Percentiles rank a stretch among this genome's conserved stretches.
Conservation (phyloP, 768 basidiomycete genomes). For the Naganishia onofrii region DNA sequence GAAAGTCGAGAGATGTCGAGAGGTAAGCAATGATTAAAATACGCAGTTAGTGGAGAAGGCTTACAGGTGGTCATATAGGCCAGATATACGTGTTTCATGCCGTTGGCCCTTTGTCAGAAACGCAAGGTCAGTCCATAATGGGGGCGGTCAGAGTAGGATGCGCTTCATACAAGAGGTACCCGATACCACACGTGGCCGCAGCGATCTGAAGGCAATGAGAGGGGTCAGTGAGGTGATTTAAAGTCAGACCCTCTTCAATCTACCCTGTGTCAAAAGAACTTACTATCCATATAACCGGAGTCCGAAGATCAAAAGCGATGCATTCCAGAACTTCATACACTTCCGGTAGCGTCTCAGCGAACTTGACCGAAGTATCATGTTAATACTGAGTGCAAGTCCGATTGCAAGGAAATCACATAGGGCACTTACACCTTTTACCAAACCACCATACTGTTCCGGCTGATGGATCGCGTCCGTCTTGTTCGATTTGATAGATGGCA, state of each 20-base stretch:
- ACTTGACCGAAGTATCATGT: not conserved
- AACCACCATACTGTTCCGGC: not conserved
- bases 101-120: not conserved
- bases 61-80: slow-evolving; percentile 1
- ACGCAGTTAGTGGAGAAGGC: too few species aligned
- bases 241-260: not conserved
- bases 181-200: not conserved
- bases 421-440: not conserved
- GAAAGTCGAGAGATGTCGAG: not conserved
- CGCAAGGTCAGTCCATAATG: not conserved
- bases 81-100: not conserved
- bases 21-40: too few species aligned
- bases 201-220: not conserved
- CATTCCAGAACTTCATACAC: slow-evolving; percentile 5
- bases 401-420: not conserved
- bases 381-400: too few species aligned
- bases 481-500: not conserved
- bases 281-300: not conserved
- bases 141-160: not conserved
- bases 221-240: not conserved
- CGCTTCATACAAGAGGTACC: not conserved
- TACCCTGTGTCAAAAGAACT: not conserved
- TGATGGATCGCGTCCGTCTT: not conserved
- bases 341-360: not conserved
- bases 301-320: not conserved